Evolutionary conservation across 805 yeast genomes (phyloP), one percentile per base, ranked within the genome.

Genomic region (Metschnikowia cubensis): DNA sequence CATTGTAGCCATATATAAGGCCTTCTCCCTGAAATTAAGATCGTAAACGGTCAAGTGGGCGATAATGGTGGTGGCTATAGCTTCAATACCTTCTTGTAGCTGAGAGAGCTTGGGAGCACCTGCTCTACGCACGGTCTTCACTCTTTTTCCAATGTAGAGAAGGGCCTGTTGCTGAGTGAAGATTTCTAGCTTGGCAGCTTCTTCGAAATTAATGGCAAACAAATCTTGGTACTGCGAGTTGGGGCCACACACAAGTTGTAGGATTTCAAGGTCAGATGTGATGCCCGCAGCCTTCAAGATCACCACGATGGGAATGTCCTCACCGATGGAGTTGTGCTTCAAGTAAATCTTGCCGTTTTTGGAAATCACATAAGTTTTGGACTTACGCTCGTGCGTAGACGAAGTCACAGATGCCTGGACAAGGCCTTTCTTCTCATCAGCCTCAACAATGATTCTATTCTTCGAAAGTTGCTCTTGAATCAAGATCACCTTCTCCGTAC

Each of bases 321-420:
- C 99, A 58, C 88, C 80, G 56, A 94, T 87, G 52, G 98, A 92
- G 71, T 94, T 94, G 70, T 94, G 99, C 66, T 94, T 94, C 60
- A 94, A 75, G 65, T 87, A 94, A 15, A 94, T 89, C 57, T 84
- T 87, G 46, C 83, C 94, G 65, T 91, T 87, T 60, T 92, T 92
- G 33, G 97, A 87, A 37, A 94, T 84, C 37, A 94, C 97, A 63
- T 94, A 94, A 0, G 99, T 94, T 65, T 94, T 94, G 22, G 98
- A 92, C 67, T 92, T 95, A 70, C 99, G 83, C 70, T 94, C 99
- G 68, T 94, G 99, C 1, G 99, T 92, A 2, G 97, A 90, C 4
- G 97, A 89, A 0, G 99, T 94, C 15, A 94, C 99, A 0, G 97
- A 89, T 1, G 99, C 97, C 70, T 94, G 99, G 18, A 91, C 97